Evolutionary conservation across 495 filamentous ascomycete species (phyloP).

Genomic region (Penicillium lividum): DNA sequence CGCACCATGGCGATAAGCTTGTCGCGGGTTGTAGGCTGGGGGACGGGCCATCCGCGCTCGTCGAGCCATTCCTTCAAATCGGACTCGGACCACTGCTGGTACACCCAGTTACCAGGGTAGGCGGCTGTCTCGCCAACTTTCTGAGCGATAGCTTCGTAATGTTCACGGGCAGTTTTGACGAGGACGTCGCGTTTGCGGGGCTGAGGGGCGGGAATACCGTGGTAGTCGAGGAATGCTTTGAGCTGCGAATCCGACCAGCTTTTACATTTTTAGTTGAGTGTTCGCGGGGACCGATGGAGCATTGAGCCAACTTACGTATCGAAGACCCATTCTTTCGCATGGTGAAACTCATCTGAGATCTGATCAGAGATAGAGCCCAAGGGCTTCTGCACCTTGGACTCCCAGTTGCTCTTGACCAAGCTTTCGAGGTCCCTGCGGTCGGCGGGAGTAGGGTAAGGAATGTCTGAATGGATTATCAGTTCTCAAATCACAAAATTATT

Average conservation of each 20-base stretch:
- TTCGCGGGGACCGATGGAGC: not conserved
- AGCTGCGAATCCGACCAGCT: conserved; percentile 85
- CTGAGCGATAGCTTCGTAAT: conserved; percentile 78
- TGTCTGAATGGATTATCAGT: conserved; percentile 48
- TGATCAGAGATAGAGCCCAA: conserved; percentile 79
- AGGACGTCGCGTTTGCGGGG: conserved; percentile 83
- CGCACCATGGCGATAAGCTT: conserved; percentile 86
- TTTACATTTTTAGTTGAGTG: not conserved
- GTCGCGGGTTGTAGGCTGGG: conserved; percentile 83
- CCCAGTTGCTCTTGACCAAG: conserved; percentile 87
- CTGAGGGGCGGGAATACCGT: conserved; percentile 77
- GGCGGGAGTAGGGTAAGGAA: conserved; percentile 81
- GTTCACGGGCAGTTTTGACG: conserved; percentile 73
- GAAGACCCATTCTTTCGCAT: conserved; percentile 88
- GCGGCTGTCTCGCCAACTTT: conserved; percentile 77
- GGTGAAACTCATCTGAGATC: conserved; percentile 65
- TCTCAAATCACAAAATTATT: conserved; percentile 7
- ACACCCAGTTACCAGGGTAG: conserved; percentile 97
- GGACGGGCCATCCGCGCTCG: conserved; percentile 81
- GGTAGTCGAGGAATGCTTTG: conserved; percentile 87
- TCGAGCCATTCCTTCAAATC: conserved; percentile 84
- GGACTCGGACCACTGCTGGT: conserved; percentile 80
- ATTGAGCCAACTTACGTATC: conserved; percentile 65
- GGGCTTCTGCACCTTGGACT: conserved; percentile 61
- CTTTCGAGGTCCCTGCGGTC: conserved; percentile 84